Evolutionary conservation across 2,329 filamentous ascomycete species (phyloP).

Genomic region (Xylaria sp.): DNA sequence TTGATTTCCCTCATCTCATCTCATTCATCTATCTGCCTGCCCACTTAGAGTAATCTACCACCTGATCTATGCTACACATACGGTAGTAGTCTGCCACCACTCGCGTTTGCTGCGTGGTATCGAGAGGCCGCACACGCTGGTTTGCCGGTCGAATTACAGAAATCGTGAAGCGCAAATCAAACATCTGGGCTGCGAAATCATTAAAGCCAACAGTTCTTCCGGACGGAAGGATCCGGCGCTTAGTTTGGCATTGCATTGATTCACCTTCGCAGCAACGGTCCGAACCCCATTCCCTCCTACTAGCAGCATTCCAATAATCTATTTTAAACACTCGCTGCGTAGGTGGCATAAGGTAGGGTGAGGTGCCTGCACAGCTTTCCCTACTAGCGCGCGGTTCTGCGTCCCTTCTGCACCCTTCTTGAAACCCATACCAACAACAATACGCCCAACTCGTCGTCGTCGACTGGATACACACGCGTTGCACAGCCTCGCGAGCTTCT

Average conservation of each 20-base stretch:
- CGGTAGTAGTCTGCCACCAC: too few species aligned
- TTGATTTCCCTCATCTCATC: too few species aligned
- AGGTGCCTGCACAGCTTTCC: constrained; percentile 1
- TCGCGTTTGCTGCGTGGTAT: not conserved
- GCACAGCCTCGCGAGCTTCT: constrained; percentile 16
- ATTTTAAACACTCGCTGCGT: constrained; percentile 22
- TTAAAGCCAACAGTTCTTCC: not conserved
- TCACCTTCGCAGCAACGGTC: constrained; percentile 6
- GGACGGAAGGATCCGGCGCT: constrained; percentile 20
- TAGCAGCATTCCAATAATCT: constrained; percentile 14
- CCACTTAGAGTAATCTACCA: too few species aligned
- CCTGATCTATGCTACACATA: too few species aligned
- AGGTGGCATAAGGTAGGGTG: constrained; percentile 10
- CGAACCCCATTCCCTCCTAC: constrained; percentile 3
- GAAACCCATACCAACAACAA: not conserved
- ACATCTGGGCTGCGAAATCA: not conserved
- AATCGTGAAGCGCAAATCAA: not conserved
- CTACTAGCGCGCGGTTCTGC: not conserved
- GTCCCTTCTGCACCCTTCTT: constrained; percentile 1
- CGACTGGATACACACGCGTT: not conserved
- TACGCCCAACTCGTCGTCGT: not conserved
- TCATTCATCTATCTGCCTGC: too few species aligned
- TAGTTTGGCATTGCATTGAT: constrained; percentile 14
- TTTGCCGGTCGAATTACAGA: not conserved
- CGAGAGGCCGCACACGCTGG: too few species aligned